A percentile compares a stretch with the other conserved stretches of the same genome.
Conservation (phyloP, 192 early-diverging fungal species). For the Oehlia diaphana region DNA sequence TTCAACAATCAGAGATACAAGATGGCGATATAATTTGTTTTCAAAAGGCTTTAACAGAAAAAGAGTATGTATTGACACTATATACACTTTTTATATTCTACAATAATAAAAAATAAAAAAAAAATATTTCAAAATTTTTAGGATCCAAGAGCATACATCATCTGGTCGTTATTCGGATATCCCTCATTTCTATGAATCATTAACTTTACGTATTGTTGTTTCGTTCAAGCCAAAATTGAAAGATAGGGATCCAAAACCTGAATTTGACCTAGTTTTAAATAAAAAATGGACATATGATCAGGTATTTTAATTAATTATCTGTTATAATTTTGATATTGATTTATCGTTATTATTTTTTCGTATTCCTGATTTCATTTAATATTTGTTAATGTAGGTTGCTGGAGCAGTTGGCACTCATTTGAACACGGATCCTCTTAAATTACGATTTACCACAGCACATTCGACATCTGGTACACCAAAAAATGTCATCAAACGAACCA, state of each 20-base stretch:
- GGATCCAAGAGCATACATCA: constrained; percentile 39
- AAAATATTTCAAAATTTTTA: not conserved
- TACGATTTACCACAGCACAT: constrained; percentile 62
- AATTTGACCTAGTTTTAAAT: constrained; percentile 54
- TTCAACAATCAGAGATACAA: constrained; percentile 78
- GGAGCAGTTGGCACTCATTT: constrained; percentile 62
- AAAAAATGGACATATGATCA: constrained; percentile 41
- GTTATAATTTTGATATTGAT: too few relatives aligned
- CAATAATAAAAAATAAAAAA: too few relatives aligned
- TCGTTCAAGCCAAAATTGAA: constrained; percentile 41
- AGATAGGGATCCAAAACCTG: constrained; percentile 26
- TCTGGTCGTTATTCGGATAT: constrained; percentile 49
- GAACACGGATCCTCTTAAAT: constrained; percentile 64
- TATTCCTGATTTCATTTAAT: constrained; percentile 8
- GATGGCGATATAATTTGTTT: constrained; percentile 93
- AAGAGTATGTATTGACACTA: constrained; percentile 41
- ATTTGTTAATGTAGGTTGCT: constrained; percentile 53
- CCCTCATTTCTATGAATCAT: constrained; percentile 77
- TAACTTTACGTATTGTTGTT: constrained; percentile 61
- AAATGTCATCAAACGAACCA: too few relatives aligned
- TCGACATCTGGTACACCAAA: too few relatives aligned
- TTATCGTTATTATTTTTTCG: too few relatives aligned
- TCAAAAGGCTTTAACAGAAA: constrained; percentile 59
- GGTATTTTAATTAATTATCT: too few relatives aligned
- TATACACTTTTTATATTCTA: not conserved